Evolutionary conservation across 2,329 filamentous ascomycete genomes (phyloP), one percentile per base, ranked within the genome.

Genomic region (Pseudogymnoascus sp.): DNA sequence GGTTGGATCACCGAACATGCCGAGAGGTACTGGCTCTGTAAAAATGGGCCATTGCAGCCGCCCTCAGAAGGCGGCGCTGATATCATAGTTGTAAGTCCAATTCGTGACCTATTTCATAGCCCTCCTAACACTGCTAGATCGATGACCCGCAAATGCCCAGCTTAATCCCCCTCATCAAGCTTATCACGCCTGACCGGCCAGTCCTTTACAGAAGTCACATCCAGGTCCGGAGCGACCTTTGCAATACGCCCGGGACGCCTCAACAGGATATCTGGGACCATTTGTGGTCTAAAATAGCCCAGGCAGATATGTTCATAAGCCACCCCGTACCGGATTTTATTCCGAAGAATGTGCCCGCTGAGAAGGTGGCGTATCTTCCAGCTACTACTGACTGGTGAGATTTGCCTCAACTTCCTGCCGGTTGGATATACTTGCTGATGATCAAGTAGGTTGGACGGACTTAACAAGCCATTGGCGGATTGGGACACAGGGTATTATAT

Each of bases 141-240:
- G 90, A 95, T 69, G 90, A 95, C 68, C 89, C 90, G 1, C 90
- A 95, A 74, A 93, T 93, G 90, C 89, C 90, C 2, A 84, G 83
- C 5, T 78, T 95, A 38, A 90, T 93, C 62, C 86, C 87, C 3
- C 77, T 93, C 35, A 88, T 91, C 71, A 93, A 92, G 76, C 77
- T 83, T 64, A 65, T 81, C 6, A 89, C 89, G 1, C 88, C 89
- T 0, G 74, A 87, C n/a, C 83, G 90, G 11, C 90, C 90, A 0
- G 84, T 95, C 21, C 83, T 93, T 42, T 95, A 90, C 76, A 84
- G 90, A 64, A 91, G 88, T 59, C 90, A 95, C 73, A 95, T 95
- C 63, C 89, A 95, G 74, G 87, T 95, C 64, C 85, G 90, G 63
- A 86, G 85, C 65, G 90, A 95, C 70, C 80, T 93, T 11, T 82